Conservation (phyloP, 2,329 filamentous ascomycete species). For the Anisogramma anomala region DNA sequence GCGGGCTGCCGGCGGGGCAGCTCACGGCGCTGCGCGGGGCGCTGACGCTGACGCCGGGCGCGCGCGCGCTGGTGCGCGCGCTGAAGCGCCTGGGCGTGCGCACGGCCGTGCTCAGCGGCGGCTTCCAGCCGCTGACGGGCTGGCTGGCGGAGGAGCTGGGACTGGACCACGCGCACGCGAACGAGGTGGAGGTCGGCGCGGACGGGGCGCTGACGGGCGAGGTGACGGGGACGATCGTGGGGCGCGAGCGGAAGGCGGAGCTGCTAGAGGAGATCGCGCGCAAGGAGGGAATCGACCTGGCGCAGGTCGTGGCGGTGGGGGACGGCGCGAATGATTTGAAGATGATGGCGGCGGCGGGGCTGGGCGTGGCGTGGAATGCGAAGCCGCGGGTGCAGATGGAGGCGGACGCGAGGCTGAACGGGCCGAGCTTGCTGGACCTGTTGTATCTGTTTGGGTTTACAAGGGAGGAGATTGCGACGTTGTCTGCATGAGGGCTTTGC, state of each 20-base stretch:
- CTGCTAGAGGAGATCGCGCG: constrained; percentile 59
- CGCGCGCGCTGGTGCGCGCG: constrained; percentile 58
- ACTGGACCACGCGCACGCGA: constrained; percentile 80
- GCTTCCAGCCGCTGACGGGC: constrained; percentile 77
- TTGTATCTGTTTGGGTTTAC: constrained; percentile 65
- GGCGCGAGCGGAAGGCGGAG: constrained; percentile 62
- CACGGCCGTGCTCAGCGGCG: constrained; percentile 83
- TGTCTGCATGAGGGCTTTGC: constrained; percentile 25
- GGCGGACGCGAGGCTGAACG: constrained; percentile 61
- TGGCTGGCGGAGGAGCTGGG: constrained; percentile 76
- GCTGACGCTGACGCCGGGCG: constrained; percentile 74
- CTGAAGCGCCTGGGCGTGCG: constrained; percentile 72
- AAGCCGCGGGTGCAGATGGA: constrained; percentile 73
- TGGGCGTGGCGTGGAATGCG: constrained; percentile 75
- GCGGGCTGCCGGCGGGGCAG: constrained; percentile 66
- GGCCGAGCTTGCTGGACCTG: constrained; percentile 57
- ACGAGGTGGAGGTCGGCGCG: constrained; percentile 58
- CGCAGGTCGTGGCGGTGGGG: constrained; percentile 62
- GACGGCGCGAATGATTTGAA: constrained; percentile 75
- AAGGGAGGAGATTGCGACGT: constrained; percentile 45
- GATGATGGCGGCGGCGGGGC: constrained; percentile 65
- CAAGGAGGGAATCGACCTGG: constrained; percentile 52
- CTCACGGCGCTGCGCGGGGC: constrained; percentile 66
- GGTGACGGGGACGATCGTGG: constrained; percentile 59
- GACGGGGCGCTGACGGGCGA: constrained; percentile 57